Evolutionary conservation across 352 stramenopile genomes (phyloP).

Genomic region (Phytophthora litchii): DNA sequence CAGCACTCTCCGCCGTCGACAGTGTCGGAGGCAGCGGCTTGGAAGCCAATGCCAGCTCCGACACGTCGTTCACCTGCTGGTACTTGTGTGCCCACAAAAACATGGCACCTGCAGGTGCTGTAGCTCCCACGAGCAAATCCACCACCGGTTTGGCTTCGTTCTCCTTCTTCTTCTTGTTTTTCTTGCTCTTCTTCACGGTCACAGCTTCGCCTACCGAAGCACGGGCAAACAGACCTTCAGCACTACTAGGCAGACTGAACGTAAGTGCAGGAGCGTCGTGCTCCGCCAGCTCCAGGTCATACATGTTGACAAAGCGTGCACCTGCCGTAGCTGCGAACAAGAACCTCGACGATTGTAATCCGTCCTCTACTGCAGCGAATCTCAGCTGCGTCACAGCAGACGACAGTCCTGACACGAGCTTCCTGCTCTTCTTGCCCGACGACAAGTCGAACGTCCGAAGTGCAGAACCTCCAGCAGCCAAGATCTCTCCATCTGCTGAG

Average conservation of each 20-base stretch:
- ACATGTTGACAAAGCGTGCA: constrained; percentile 85
- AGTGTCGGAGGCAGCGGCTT: constrained; percentile 69
- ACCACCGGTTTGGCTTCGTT: constrained; percentile 28
- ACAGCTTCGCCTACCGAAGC: constrained; percentile 28
- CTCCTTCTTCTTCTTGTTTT: constrained; percentile 50
- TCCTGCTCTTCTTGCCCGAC: constrained; percentile 82
- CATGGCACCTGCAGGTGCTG: constrained; percentile 64
- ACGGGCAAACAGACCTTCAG: constrained; percentile 52
- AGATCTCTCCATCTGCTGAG: constrained; percentile 62
- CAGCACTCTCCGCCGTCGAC: constrained; percentile 38
- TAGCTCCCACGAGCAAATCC: constrained; percentile 64
- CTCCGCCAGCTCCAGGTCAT: constrained; percentile 66
- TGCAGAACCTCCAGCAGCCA: constrained; percentile 65
- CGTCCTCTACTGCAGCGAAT: constrained; percentile 50
- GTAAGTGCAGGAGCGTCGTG: constrained; percentile 75
- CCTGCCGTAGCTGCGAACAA: constrained; percentile 74
- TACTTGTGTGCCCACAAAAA: constrained; percentile 82
- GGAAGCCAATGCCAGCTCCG: constrained; percentile 47
- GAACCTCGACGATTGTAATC: constrained; percentile 53
- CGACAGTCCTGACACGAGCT: constrained; percentile 74
- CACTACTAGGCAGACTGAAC: constrained; percentile 75
- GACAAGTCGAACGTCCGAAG: constrained; percentile 79
- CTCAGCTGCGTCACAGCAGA: constrained; percentile 73
- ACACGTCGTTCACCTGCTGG: constrained; percentile 39
- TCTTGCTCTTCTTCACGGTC: constrained; percentile 63